These are phyloP conservation scores for Scortechinia acanthostroma DNA, from an alignment of 2,329 filamentous ascomycete genomes.

Conservation along the genomic window DNA sequence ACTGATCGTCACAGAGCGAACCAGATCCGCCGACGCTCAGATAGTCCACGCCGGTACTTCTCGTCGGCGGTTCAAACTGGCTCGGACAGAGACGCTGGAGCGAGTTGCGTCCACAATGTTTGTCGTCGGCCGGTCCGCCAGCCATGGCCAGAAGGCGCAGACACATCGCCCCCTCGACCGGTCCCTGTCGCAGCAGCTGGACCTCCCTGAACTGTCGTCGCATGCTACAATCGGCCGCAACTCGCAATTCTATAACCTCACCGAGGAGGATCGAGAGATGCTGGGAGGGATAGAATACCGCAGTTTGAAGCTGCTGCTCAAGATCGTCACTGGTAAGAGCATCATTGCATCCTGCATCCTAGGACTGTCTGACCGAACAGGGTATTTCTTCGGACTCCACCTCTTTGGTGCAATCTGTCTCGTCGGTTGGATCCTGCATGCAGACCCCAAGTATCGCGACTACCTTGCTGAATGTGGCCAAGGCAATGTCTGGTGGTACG, in stretches of 20 bases:
- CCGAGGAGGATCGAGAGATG: slow-evolving; percentile 87
- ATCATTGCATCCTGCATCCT: too few species aligned
- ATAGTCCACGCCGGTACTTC: too few species aligned
- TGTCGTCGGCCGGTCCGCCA: too few species aligned
- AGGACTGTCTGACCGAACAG: too few species aligned
- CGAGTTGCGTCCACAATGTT: too few species aligned
- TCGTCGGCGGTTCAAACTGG: too few species aligned
- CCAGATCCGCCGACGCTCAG: too few species aligned
- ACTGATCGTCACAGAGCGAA: too few species aligned
- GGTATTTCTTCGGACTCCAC: slow-evolving; percentile 34
- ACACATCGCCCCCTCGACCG: too few species aligned
- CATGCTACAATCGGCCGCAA: slow-evolving; percentile 70
- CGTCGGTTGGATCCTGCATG: slow-evolving; percentile 34
- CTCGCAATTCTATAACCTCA: slow-evolving; percentile 81
- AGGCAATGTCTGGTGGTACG: slow-evolving; percentile 38
- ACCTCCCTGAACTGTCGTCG: slow-evolving; percentile 65
- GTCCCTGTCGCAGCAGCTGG: too few species aligned
- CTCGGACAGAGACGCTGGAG: too few species aligned
- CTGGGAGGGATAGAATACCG: slow-evolving; percentile 94
- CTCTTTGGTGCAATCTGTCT: slow-evolving; percentile 37
- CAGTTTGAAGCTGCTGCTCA: slow-evolving; percentile 75
- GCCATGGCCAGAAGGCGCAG: too few species aligned
- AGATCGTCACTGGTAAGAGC: slow-evolving; percentile 76
- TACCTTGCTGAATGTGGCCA: slow-evolving; percentile 27
- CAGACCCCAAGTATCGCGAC: slow-evolving; percentile 26